phyloP scores from a whole-genome alignment of 106 monocot genomes.

The Posidonia australis region DNA sequence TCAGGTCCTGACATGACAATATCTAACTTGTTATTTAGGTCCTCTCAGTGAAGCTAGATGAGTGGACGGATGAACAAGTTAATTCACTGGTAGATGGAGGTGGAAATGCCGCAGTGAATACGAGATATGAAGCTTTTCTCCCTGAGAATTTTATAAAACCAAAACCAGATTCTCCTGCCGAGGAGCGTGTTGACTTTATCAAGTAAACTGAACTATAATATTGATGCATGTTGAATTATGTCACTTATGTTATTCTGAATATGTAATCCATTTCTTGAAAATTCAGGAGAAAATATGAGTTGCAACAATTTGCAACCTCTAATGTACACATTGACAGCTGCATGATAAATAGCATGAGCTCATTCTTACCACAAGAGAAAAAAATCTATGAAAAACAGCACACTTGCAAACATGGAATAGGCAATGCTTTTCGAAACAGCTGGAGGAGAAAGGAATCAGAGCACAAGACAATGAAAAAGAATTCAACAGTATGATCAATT shows the following conservation, averaged over 20 bases:
- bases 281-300: slow-evolving; percentile 85
- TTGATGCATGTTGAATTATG: background rate
- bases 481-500: slow-evolving; percentile 23
- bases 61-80: slow-evolving; percentile 75
- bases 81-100: slow-evolving; percentile 40
- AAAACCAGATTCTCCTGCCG: slow-evolving; percentile 39
- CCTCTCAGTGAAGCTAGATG: slow-evolving; percentile 71
- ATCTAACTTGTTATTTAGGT: slow-evolving; percentile 31
- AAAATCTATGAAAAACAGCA: slow-evolving; percentile 54
- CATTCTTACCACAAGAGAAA: slow-evolving; percentile 2
- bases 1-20: too few relatives aligned
- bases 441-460: slow-evolving; percentile 73
- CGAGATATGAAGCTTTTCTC: slow-evolving; percentile 65
- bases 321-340: slow-evolving; percentile 8
- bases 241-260: slow-evolving; percentile 1
- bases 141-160: slow-evolving; percentile 53
- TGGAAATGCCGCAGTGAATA: slow-evolving; percentile 56
- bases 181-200: slow-evolving; percentile 73
- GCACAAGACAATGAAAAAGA: slow-evolving; percentile 40
- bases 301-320: slow-evolving; percentile 49
- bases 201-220: slow-evolving; percentile 18
- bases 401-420: slow-evolving; percentile 28
- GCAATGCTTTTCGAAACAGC: slow-evolving; percentile 61
- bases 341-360: background rate
- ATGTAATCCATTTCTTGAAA: background rate